Evolutionary conservation across 495 filamentous ascomycete genomes (phyloP), one percentile per base, ranked within the genome.

Genomic region (Extremus antarcticus): DNA sequence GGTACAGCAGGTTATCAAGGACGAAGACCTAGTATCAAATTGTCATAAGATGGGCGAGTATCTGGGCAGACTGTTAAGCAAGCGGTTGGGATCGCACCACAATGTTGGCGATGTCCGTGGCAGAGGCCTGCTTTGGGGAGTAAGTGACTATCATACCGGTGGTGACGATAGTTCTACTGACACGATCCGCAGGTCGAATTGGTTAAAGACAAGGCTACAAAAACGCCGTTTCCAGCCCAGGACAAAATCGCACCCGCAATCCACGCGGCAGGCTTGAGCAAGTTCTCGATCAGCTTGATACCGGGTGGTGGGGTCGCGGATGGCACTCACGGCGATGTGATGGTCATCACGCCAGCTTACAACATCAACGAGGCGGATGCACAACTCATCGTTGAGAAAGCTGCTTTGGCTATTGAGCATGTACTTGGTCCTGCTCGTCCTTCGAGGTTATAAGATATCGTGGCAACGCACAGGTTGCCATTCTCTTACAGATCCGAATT

Each of bases 321-420:
- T 63, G 85, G 86, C 0, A 65, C 75, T 24, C 66, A 60, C 2
- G 88, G 87, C 1, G 89, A 95, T 62, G 84, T 89, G 70, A 68
- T 90, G 13, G 71, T 94, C 38, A 59, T 94, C 52, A 77, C 84
- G 22, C 89, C 90, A 2, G 76, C 88, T 0, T 94, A 84, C 67
- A 90, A 77, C 54, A 72, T 85, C 41, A 65, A 61, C 15, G 53
- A 57, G 43, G 51, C 46, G 13, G 69, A 71, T 21, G 58, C 70
- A 45, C 25, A 43, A 10, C 16, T 55, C 16, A 58, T 71, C 17
- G 70, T 66, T 3, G 61, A 67, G 38, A 47, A 19, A 23, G 63
- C 64, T 20, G 54, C 35, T 11, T 38, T 23, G 20, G 67, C 65
- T 9, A 58, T 72, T 25, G 56, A 58, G 43, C 15, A 21, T 45